Evolutionary conservation across 345 rosid genomes (phyloP).

Genomic region (Adansonia digitata): DNA sequence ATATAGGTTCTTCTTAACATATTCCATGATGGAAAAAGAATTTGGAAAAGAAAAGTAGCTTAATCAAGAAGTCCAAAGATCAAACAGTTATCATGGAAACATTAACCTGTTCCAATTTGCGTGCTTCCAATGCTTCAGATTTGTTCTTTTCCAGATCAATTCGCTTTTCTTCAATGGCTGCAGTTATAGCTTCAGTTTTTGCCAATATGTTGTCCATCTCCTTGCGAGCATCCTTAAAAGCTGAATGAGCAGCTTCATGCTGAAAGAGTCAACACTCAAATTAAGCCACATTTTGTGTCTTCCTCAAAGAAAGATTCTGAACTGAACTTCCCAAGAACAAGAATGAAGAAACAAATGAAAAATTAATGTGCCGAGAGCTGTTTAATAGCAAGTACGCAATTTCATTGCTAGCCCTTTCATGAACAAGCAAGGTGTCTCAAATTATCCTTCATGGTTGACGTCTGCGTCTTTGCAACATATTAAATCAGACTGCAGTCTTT

Average conservation of each 20-base stretch:
- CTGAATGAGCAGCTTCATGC: slow-evolving; percentile 78
- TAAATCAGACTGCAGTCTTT: background rate
- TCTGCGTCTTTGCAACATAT: background rate
- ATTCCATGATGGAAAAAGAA: background rate
- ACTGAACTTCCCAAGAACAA: background rate
- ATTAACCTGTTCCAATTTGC: slow-evolving; percentile 59
- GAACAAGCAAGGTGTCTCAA: background rate
- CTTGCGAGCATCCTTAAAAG: slow-evolving; percentile 75
- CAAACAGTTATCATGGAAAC: slow-evolving; percentile 19
- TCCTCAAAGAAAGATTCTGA: slow-evolving; percentile 4
- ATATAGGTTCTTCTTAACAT: slow-evolving; percentile 15
- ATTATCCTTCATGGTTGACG: background rate
- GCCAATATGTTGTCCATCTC: slow-evolving; percentile 58
- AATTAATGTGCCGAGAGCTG: background rate
- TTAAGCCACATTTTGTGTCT: slow-evolving; percentile 17
- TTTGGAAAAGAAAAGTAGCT: background rate
- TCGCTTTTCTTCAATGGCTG: slow-evolving; percentile 38
- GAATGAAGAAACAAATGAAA: background rate
- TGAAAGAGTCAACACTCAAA: slow-evolving; percentile 30
- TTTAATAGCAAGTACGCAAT: background rate
- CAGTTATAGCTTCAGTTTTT: slow-evolving; percentile 46
- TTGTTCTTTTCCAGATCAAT: slow-evolving; percentile 55
- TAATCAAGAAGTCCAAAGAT: slow-evolving; percentile 1
- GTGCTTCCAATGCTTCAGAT: slow-evolving; percentile 65
- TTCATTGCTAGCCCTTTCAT: background rate